Evolutionary conservation across 805 yeast genomes (phyloP).

Genomic region (Starmerella vaccinii): DNA sequence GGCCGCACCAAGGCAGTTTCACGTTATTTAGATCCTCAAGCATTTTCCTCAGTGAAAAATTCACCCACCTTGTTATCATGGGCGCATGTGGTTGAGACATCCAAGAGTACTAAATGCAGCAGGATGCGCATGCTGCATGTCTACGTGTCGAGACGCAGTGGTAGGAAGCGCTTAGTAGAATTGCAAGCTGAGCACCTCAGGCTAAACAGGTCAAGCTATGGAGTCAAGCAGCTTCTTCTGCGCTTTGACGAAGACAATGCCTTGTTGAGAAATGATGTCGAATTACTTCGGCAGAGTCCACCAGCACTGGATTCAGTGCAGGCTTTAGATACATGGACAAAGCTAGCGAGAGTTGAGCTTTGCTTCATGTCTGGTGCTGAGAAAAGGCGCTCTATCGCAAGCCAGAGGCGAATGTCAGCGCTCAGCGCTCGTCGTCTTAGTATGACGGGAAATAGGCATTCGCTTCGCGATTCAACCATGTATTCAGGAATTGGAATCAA

Average conservation of each 20-base stretch:
- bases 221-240: neutral
- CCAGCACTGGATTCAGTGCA: neutral
- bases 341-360: constrained; percentile 10
- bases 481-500: neutral
- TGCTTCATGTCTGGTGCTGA: neutral
- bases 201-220: neutral
- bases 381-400: neutral
- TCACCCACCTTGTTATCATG: neutral
- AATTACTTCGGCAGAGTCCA: neutral
- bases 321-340: constrained; percentile 8
- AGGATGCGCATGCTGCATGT: neutral
- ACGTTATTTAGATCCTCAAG: constrained; percentile 3
- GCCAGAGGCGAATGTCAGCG: constrained; percentile 9
- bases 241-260: constrained; percentile 17
- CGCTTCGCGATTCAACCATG: neutral
- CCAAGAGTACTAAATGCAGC: neutral
- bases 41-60: neutral
- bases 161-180: neutral
- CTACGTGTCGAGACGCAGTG: constrained; percentile 4
- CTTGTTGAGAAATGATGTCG: constrained; percentile 9
- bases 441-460: neutral
- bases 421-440: constrained; percentile 8
- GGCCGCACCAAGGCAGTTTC: constrained; percentile 8
- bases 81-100: neutral
- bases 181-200: neutral